Conservation (phyloP, 2,329 filamentous ascomycete genomes). For the Exophiala mesophila region DNA sequence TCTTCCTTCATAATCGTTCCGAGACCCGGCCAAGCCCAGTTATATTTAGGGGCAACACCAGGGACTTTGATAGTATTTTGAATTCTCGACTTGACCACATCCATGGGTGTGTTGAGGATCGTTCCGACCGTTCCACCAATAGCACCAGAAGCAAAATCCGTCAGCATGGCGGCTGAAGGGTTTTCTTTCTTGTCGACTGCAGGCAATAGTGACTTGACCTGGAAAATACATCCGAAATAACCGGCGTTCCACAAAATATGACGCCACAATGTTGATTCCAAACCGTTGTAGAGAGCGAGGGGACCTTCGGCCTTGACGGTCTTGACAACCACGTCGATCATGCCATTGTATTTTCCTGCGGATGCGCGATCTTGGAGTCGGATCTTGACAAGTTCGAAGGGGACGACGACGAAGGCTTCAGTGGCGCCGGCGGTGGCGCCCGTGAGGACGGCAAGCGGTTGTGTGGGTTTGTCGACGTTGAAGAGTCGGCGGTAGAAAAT, state of each 20-base stretch:
- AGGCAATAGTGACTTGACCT: conserved; percentile 81
- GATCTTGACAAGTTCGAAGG: conserved; percentile 98
- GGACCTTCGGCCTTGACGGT: conserved; percentile 78
- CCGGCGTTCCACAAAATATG: conserved; percentile 92
- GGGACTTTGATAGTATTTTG: conserved; percentile 84
- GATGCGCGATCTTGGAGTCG: conserved; percentile 93
- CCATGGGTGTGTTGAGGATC: conserved; percentile 89
- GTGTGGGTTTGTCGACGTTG: conserved; percentile 79
- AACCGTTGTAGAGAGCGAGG: conserved; percentile 89
- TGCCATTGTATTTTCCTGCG: conserved; percentile 63
- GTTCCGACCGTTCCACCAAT: conserved; percentile 89
- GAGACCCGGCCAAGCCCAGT: conserved; percentile 91
- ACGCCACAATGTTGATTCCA: conserved; percentile 95
- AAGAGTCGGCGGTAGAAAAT: conserved; percentile 87
- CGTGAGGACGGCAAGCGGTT: conserved; percentile 84
- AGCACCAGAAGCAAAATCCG: conserved; percentile 81
- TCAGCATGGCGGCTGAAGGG: conserved; percentile 67
- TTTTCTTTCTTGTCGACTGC: conserved; percentile 66
- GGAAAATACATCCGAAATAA: conserved; percentile 98
- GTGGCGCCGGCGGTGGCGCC: conserved; percentile 93
- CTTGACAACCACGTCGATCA: conserved; percentile 52
- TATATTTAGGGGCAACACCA: conserved; percentile 88
- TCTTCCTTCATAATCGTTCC: conserved; percentile 88
- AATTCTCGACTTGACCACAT: conserved; percentile 96
- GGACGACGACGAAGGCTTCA: conserved; percentile 93